Evolutionary conservation across 768 basidiomycete species (phyloP).

Genomic region (Auriscalpium vulgare): DNA sequence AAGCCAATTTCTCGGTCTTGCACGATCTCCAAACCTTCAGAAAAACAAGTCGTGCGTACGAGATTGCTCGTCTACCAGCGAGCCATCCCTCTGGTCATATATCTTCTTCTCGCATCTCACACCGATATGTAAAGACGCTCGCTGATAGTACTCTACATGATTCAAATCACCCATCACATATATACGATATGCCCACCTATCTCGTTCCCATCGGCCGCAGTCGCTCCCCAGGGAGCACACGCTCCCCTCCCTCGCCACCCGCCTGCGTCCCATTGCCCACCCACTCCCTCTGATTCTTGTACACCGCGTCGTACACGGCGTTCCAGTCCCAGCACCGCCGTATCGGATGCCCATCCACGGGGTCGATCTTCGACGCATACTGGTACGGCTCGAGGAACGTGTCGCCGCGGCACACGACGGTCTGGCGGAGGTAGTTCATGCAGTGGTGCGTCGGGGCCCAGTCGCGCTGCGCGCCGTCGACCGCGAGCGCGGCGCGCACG

Average conservation of each 20-base stretch:
- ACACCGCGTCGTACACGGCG: conserved; percentile 11
- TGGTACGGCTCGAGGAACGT: conserved; percentile 18
- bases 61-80: no score
- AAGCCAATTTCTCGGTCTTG: no score
- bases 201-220: no score
- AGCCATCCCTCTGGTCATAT: no score
- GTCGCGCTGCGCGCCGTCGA: conserved; percentile 3
- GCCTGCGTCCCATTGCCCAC: not conserved
- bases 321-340: conserved; percentile 13
- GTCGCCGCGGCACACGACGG: conserved; percentile 18
- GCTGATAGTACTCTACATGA: no score
- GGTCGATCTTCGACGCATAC: conserved; percentile 12
- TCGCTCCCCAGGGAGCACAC: no score
- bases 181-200: no score
- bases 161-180: no score
- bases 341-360: conserved; percentile 12
- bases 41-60: no score
- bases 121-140: no score
- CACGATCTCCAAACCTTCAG: no score
- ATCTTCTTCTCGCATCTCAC: no score
- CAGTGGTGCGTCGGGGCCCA: conserved; percentile 16
- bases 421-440: conserved; percentile 19
- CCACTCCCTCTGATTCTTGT: conserved; percentile 8
- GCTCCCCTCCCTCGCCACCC: not conserved
- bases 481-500: conserved; percentile 15